phyloP scores from a whole-genome alignment of 2,329 filamentous ascomycete genomes.

The Fusarium poae region DNA sequence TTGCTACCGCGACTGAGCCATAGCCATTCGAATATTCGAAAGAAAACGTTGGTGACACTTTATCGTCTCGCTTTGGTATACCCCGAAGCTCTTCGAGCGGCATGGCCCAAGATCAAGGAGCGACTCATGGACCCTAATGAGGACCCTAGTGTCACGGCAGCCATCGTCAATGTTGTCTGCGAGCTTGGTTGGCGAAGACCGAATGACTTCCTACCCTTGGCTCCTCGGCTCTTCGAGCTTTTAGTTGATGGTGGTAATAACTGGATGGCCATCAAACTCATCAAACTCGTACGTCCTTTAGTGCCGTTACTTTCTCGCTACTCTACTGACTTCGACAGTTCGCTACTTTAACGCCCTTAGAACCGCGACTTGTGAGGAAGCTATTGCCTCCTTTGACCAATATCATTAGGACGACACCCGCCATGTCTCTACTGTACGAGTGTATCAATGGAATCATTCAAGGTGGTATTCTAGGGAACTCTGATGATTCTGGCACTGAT shows the following conservation, averaged over 20 bases:
- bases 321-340: slow-evolving; percentile 70
- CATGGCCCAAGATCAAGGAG: slow-evolving; percentile 98
- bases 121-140: slow-evolving; percentile 89
- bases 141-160: slow-evolving; percentile 92
- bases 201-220: slow-evolving; percentile 91
- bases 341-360: slow-evolving; percentile 90
- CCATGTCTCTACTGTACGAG: slow-evolving; percentile 98
- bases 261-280: slow-evolving; percentile 99
- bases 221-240: slow-evolving; percentile 91
- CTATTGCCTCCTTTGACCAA: slow-evolving; percentile 90
- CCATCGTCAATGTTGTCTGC: slow-evolving; percentile 96
- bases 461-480: slow-evolving; percentile 89
- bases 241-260: slow-evolving; percentile 94
- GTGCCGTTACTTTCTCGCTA: not conserved
- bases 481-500: slow-evolving; percentile 85
- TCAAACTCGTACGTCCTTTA: slow-evolving; percentile 80
- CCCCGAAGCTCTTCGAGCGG: slow-evolving; percentile 89
- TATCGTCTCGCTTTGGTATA: slow-evolving; percentile 97
- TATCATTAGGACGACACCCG: slow-evolving; percentile 92
- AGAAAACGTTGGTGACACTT: slow-evolving; percentile 95
- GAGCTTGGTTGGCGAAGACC: slow-evolving; percentile 95
- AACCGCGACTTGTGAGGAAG: slow-evolving; percentile 92
- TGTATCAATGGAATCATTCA: slow-evolving; percentile 99
- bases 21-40: slow-evolving; percentile 85
- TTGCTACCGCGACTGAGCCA: slow-evolving; percentile 88